Evolutionary conservation across 148 eudicot species (phyloP).

Genomic region (Vaccinium myrtillus): DNA sequence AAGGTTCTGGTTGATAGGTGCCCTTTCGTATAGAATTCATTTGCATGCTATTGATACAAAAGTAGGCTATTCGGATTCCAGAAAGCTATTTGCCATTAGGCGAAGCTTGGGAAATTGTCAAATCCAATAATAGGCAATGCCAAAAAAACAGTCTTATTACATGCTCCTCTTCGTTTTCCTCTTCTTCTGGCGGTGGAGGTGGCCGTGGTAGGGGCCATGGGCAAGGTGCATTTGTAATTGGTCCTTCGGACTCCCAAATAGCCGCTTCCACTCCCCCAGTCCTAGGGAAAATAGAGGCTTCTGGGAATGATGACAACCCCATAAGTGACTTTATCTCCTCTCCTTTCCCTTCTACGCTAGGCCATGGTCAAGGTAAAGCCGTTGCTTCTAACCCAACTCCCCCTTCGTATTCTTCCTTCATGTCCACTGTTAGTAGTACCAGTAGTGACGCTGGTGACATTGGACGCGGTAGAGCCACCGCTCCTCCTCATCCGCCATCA

Average conservation of each 20-base stretch:
- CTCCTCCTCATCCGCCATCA: conserved; percentile 11
- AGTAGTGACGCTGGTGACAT: conserved; percentile 16
- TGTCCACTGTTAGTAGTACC: background rate
- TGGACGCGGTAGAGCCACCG: conserved; percentile 44
- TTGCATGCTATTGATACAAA: no score
- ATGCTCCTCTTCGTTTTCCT: no score
- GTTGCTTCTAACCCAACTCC: conserved; percentile 31
- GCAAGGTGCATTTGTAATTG: background rate
- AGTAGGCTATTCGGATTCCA: no score
- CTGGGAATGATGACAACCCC: background rate
- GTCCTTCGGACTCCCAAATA: conserved; percentile 25
- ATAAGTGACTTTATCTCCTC: background rate
- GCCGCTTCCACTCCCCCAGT: conserved; percentile 15
- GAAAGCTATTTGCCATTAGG: no score
- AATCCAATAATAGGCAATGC: no score
- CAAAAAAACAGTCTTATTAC: no score
- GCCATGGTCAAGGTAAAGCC: conserved; percentile 59
- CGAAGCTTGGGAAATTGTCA: no score
- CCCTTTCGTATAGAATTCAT: no score
- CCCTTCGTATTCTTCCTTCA: conserved; percentile 40
- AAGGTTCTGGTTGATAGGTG: background rate
- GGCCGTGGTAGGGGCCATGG: no score
- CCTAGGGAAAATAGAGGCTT: conserved; percentile 16
- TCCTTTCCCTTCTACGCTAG: conserved; percentile 34
- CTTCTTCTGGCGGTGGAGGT: no score